Percentiles rank a stretch among this genome's conserved stretches.
Conservation (phyloP, 768 basidiomycete species). For the Russula virescens region DNA sequence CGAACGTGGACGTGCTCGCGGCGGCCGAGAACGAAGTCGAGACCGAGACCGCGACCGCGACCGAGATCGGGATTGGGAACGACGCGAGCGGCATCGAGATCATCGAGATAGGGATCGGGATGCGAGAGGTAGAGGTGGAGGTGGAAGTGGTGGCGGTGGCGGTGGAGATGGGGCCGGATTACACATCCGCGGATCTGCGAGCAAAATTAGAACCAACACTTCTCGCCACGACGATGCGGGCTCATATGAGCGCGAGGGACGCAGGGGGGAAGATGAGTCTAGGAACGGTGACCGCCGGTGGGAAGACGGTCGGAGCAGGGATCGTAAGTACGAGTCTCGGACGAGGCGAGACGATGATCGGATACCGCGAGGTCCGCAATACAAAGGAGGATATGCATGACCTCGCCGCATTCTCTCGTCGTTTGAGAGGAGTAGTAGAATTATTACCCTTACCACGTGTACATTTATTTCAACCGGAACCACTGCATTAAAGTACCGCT, state of each 20-base stretch:
- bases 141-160: background rate
- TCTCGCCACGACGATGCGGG: conserved; percentile 1
- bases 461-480: too few species aligned
- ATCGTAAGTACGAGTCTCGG: conserved; percentile 9
- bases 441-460: too few species aligned
- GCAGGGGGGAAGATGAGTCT: conserved; percentile 14
- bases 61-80: conserved; percentile 3
- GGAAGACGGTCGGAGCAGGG: conserved; percentile 16
- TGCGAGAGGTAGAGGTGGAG: conserved; percentile 13
- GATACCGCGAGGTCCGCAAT: conserved; percentile 29
- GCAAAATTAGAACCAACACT: background rate
- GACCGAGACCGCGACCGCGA: background rate
- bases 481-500: background rate
- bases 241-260: background rate
- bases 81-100: too few species aligned
- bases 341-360: conserved; percentile 20
- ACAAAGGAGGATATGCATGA: conserved; percentile 31
- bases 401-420: too few species aligned
- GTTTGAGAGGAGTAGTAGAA: background rate
- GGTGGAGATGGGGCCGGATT: background rate
- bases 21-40: background rate
- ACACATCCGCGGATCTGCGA: conserved; percentile 8
- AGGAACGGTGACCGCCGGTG: conserved; percentile 10
- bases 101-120: too few species aligned
- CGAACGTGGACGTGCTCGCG: background rate